Evolutionary conservation across 257 asterid genomes (phyloP), one percentile per base, ranked within the genome.

Genomic region (Primulina eburnea): DNA sequence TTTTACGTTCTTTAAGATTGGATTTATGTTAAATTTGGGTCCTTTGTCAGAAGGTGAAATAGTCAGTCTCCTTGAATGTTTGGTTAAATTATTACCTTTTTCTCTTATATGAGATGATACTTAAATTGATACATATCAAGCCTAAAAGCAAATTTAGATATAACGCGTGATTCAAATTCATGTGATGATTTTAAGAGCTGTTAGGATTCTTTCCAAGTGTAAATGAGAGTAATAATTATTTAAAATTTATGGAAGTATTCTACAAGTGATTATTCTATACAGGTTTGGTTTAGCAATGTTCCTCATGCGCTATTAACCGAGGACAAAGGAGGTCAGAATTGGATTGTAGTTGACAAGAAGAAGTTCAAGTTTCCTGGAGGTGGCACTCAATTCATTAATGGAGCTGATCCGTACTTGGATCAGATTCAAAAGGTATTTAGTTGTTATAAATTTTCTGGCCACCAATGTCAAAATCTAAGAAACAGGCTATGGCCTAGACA

Each of bases 211-310:
- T 43, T 43, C n/a, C 0, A 11, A 29, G 20, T 70, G 38, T 64
- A 47, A 34, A 47, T 59, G 50, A 47, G 72, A 62, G 5, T 60
- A 53, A 32, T 1, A n/a, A 7, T 53, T 30, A 40, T 18, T 10
- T 64, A 59, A 28, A 26, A 18, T 55, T 17, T 43, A 4, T 66
- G 5, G 67, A 2, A 59, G 21, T 60, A 24, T 34, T 35, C 6
- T 66, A 80, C 81, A 83, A 38, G 14, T 1, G 7, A 50, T 50
- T 50, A 50, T 50, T 50, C 20, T 50, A 16, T 50, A 14, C 20
- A 50, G 94, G 80, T 85, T 65, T 85, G 90, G 94, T 76, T 78
- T 9, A 72, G 81, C 62, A 85, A 87, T 67, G 75, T 85, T 55
- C 83, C 84, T 59, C 73, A 7, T 20, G 43, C 82, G 2, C 50